Evolutionary conservation across 2,329 filamentous ascomycete genomes (phyloP).

Genomic region (Penicillium brasilianum): DNA sequence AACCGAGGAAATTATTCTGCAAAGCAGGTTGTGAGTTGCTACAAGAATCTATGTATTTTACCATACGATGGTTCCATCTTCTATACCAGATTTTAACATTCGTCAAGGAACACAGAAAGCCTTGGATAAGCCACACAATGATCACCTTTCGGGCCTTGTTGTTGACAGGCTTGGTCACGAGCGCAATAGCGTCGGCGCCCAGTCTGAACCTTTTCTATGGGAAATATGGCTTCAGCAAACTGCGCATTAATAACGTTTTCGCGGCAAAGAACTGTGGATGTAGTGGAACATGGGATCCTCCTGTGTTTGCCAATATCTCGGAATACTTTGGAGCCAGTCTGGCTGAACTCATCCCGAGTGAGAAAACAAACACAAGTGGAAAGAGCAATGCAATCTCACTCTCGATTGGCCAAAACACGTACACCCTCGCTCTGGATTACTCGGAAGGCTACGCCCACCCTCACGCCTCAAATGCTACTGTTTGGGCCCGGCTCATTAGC

Average conservation of each 20-base stretch:
- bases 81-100: not conserved
- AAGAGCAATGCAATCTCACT: not conserved
- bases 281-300: not conserved
- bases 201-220: not conserved
- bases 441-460: not conserved
- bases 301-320: not conserved
- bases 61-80: not conserved
- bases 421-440: not conserved
- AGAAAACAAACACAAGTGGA: not conserved
- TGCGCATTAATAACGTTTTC: not conserved
- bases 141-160: not conserved
- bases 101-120: not conserved
- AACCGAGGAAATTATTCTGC: not conserved
- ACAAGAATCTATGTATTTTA: not conserved
- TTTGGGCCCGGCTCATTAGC: not conserved
- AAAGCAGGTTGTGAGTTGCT: not conserved
- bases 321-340: not conserved
- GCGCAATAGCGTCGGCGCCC: not conserved
- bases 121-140: not conserved
- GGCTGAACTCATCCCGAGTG: not conserved
- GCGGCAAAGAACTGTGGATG: not conserved
- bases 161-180: not conserved
- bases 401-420: not conserved
- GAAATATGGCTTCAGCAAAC: not conserved
- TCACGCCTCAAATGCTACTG: not conserved